These are phyloP conservation scores for Boeremia exigua DNA, from an alignment of 2,329 filamentous ascomycete species.

Conservation along the genomic window DNA sequence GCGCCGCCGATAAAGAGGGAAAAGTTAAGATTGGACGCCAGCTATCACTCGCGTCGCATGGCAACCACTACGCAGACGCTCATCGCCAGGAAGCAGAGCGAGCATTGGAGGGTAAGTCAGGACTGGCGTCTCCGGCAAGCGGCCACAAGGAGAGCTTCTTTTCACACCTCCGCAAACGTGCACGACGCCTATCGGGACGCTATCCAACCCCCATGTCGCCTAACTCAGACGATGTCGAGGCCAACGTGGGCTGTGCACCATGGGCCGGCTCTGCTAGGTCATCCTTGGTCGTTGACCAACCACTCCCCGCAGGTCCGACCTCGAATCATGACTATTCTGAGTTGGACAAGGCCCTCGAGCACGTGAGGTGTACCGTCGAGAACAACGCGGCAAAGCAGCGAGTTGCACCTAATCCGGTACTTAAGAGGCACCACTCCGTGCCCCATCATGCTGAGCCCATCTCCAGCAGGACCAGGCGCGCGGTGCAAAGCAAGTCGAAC, in stretches of 20 bases:
- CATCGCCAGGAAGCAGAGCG: slow-evolving; percentile 91
- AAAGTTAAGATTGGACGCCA: slow-evolving; percentile 91
- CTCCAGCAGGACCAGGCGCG: slow-evolving; percentile 79
- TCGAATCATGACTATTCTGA: slow-evolving; percentile 64
- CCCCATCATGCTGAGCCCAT: slow-evolving; percentile 59
- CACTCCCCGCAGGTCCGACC: slow-evolving; percentile 53
- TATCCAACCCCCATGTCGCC: slow-evolving; percentile 83
- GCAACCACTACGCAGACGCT: slow-evolving; percentile 89
- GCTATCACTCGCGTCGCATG: slow-evolving; percentile 87
- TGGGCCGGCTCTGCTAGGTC: slow-evolving; percentile 82
- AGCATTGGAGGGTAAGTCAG: slow-evolving; percentile 81
- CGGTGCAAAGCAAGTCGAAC: slow-evolving; percentile 71
- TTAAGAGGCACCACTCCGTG: slow-evolving; percentile 58
- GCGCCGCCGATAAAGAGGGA: slow-evolving; percentile 63
- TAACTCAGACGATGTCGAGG: slow-evolving; percentile 84
- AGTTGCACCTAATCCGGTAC: slow-evolving; percentile 53
- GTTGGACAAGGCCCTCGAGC: slow-evolving; percentile 66
- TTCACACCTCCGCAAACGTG: slow-evolving; percentile 92
- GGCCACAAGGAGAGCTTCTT: slow-evolving; percentile 96
- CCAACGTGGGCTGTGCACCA: slow-evolving; percentile 88
- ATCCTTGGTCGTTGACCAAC: slow-evolving; percentile 73
- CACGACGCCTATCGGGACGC: slow-evolving; percentile 87
- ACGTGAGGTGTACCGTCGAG: slow-evolving; percentile 65
- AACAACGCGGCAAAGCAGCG: slow-evolving; percentile 46
- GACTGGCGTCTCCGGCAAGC: slow-evolving; percentile 75